Evolutionary conservation across 176 grass and related monocot genomes (phyloP).

Genomic region (Oryza meyeriana): DNA sequence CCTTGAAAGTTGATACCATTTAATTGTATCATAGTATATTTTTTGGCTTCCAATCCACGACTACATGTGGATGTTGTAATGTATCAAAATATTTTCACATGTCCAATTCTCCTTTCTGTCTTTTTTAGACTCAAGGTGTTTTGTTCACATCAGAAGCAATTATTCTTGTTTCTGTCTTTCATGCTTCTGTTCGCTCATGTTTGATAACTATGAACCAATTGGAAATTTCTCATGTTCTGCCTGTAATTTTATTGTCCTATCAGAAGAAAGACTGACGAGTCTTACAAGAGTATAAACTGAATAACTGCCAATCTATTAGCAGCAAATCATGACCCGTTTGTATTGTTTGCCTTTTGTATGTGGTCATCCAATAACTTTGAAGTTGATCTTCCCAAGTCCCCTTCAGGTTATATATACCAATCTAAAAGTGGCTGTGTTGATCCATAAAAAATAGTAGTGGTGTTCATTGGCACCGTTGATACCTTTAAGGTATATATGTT

Average conservation of each 20-base stretch:
- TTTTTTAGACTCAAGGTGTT: slow-evolving; percentile 1
- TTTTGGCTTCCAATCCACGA: not conserved
- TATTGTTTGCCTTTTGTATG: slow-evolving; percentile 21
- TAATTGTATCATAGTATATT: not conserved
- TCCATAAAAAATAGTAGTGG: not conserved
- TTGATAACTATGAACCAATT: not conserved
- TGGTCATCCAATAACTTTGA: not conserved
- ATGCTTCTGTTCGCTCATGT: not conserved
- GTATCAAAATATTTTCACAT: not conserved
- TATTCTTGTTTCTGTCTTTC: not conserved
- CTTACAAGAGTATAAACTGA: not conserved
- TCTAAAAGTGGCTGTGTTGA: not conserved
- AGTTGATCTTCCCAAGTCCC: not conserved
- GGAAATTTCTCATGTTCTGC: not conserved
- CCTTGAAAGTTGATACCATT: not conserved
- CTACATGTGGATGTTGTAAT: not conserved
- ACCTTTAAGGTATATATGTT: not conserved
- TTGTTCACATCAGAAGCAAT: not conserved
- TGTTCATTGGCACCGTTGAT: not conserved
- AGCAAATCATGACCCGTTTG: not conserved
- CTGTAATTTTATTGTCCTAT: not conserved
- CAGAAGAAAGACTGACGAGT: not conserved
- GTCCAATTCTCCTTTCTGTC: not conserved
- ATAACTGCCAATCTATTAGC: not conserved
- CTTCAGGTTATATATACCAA: not conserved